Base-by-base conservation (phyloP, 805 yeast species). In the Candida piceae region DNA sequence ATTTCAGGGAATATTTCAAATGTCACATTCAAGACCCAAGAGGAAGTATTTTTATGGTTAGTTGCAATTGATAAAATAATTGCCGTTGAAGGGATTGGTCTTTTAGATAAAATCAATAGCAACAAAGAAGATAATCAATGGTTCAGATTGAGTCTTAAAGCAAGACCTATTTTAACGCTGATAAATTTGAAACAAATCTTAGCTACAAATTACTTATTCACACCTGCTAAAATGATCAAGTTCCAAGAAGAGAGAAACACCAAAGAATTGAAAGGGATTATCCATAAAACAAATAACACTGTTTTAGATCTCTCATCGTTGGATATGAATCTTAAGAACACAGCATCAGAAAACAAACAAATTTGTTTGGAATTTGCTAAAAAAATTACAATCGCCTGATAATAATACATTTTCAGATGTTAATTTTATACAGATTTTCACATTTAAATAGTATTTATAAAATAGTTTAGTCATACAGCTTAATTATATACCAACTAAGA, bases 21-120 rank as follows among this genome's bases (percentile, higher is more conserved):
- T 2, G 47, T 69, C 12, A 61, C 59, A 2, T 67, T 76, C 29
- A 44, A 49, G 0, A 60, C 68, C 0, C 52, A 67, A 31, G 85
- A 80, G 38, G 86, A 81, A 35, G 68, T 75, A 0, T 66, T 70
- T 31, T 40, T 62, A 0, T 21, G 79, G 1, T 48, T 76, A 3
- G 54, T 60, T 31, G 67, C 62, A 1, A 49, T 79, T 24, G 78
- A 78, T 37, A 53, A 64, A 30, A 40, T 67, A 0, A 46, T 74
- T 2, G 49, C 68, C 1, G 55, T 62, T 4, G 68, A 69, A 29
- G 78, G 74, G 3, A 46, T 62, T 16, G 64, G 64, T 18, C 41
- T 73, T 10, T 55, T 58, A 12, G 48, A 39, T 35, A 37, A 36
- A 29, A 39, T 36, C 21, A 45, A 31, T 39, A 34, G 29, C 6